Conservation (phyloP, 129 eudicot species). For the Oenanthe sinensis region DNA sequence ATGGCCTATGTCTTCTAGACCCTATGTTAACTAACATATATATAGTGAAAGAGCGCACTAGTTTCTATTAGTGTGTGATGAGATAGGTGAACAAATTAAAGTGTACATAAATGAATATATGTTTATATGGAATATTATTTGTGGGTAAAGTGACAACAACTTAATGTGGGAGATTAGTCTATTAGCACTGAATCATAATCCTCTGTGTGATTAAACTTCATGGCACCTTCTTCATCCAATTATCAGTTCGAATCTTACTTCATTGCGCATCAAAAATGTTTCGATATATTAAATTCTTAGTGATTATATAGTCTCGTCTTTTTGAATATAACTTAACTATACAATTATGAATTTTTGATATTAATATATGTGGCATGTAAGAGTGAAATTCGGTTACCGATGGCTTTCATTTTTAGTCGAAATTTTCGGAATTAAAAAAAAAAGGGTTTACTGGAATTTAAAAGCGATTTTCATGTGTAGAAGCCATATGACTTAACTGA, state of each 20-base stretch:
- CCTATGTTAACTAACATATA: neutral
- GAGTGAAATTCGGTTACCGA: too few species aligned
- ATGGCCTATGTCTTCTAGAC: neutral
- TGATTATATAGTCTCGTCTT: too few species aligned
- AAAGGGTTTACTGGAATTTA: too few species aligned
- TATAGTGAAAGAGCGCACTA: conserved; percentile 2
- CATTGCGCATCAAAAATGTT: too few species aligned
- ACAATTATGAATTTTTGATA: too few species aligned
- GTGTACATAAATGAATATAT: neutral
- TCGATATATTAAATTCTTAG: too few species aligned
- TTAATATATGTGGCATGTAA: too few species aligned
- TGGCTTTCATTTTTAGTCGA: too few species aligned
- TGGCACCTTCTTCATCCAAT: neutral
- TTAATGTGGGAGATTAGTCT: neutral
- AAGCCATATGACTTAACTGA: neutral
- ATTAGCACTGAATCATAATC: neutral
- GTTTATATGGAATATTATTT: neutral
- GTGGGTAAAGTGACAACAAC: conserved; percentile 4
- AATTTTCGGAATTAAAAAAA: too few species aligned
- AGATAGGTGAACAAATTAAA: neutral
- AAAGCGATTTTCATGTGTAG: too few species aligned
- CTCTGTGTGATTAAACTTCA: neutral
- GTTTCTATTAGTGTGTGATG: neutral
- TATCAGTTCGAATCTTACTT: neutral
- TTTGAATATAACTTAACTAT: too few species aligned